Conservation (phyloP, 2,329 filamentous ascomycete genomes). For the Coleophoma eucalyptorum region DNA sequence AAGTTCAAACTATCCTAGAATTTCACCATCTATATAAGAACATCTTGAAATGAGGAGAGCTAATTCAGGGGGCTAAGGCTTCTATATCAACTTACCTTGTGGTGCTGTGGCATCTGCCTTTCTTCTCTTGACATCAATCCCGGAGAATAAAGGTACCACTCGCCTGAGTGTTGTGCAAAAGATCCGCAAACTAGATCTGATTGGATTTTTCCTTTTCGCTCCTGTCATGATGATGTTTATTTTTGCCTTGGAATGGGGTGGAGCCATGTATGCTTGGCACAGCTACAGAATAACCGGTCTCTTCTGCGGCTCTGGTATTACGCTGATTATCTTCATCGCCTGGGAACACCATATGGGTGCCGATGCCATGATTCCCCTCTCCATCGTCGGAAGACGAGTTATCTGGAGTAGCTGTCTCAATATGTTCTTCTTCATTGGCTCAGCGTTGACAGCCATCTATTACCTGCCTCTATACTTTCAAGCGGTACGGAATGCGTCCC, state of each 20-base stretch:
- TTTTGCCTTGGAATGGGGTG: constrained; percentile 28
- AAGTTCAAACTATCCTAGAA: constrained; percentile 7
- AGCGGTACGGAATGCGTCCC: constrained; percentile 14
- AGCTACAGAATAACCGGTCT: constrained; percentile 13
- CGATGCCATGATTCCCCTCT: constrained; percentile 13
- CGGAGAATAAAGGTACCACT: constrained; percentile 12
- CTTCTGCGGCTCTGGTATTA: constrained; percentile 6
- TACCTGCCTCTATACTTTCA: constrained; percentile 24
- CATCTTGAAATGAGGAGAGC: background rate
- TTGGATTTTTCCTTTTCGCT: constrained; percentile 26
- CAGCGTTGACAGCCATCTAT: constrained; percentile 1
- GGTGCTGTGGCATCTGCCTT: constrained; percentile 26
- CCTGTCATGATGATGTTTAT: constrained; percentile 25
- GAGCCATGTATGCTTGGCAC: constrained; percentile 23
- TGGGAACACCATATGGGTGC: constrained; percentile 16
- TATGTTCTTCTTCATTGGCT: constrained; percentile 1
- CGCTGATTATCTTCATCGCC: constrained; percentile 13
- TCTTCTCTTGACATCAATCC: constrained; percentile 30
- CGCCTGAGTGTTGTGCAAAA: constrained; percentile 5
- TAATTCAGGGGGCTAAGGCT: constrained; percentile 10
- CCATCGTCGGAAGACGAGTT: constrained; percentile 8
- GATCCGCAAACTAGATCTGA: constrained; percentile 22
- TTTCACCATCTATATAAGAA: background rate
- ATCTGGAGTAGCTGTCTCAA: constrained; percentile 7
- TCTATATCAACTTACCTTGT: constrained; percentile 35